Evolutionary conservation across 345 rosid species (phyloP).

Genomic region (Moricandia arvensis): DNA sequence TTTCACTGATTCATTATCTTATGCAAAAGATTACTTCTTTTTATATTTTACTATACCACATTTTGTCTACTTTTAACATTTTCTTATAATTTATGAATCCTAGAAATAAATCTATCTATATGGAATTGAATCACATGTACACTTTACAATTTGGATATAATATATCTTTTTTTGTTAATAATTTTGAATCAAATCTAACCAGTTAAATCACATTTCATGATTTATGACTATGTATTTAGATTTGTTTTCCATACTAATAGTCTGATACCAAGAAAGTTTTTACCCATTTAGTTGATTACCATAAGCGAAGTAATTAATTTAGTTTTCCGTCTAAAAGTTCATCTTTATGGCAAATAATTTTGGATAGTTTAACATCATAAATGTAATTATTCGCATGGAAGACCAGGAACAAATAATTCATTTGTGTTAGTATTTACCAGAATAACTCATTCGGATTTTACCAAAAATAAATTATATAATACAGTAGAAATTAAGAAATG

Average conservation of each 20-base stretch:
- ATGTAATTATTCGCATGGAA: neutral
- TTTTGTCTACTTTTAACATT: neutral
- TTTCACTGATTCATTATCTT: no score
- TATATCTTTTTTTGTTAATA: neutral
- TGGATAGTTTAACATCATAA: neutral
- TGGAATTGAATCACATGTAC: slow-evolving; percentile 2
- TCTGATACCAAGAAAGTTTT: neutral
- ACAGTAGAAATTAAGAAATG: neutral
- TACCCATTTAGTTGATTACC: neutral
- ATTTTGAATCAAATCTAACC: neutral
- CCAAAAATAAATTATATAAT: neutral
- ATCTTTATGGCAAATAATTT: neutral
- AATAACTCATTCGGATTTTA: neutral
- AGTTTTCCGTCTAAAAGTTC: neutral
- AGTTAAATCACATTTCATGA: neutral
- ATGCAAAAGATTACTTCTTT: neutral
- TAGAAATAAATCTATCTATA: neutral
- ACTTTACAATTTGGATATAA: neutral
- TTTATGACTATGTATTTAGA: neutral
- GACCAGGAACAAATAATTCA: neutral
- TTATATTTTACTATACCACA: neutral
- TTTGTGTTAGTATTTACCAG: neutral
- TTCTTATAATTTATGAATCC: neutral
- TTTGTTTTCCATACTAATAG: slow-evolving; percentile 15
- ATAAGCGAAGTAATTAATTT: neutral